phyloP scores from a whole-genome alignment of 75 land plant species.

The Cupressus sempervirens region DNA sequence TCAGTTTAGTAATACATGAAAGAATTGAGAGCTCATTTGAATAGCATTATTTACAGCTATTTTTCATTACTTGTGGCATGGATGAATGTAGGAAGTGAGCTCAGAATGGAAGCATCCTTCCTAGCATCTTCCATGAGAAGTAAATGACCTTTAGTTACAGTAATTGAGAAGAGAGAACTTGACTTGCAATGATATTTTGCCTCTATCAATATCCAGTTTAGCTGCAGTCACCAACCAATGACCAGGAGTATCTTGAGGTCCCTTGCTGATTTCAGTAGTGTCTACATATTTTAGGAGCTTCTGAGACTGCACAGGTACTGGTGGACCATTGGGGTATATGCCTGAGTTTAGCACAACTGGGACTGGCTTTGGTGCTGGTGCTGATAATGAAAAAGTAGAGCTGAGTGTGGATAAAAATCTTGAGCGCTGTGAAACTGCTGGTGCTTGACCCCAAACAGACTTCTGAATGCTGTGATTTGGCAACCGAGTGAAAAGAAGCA shows the following conservation, averaged over 20 bases:
- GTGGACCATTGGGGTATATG: constrained; percentile 75
- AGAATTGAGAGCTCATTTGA: constrained; percentile 10
- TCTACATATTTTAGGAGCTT: constrained; percentile 82
- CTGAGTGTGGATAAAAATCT: constrained; percentile 54
- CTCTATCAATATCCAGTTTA: constrained; percentile 60
- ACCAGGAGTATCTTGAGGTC: constrained; percentile 83
- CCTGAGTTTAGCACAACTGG: constrained; percentile 55
- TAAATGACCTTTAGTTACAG: neutral
- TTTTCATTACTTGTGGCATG: neutral
- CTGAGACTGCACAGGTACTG: constrained; percentile 46
- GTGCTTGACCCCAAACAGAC: constrained; percentile 69
- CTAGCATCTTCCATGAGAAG: constrained; percentile 7
- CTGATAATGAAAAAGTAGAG: constrained; percentile 37
- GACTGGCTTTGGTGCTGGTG: constrained; percentile 22
- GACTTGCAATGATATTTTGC: constrained; percentile 71
- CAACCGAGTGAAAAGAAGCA: constrained; percentile 54
- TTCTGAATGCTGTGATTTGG: constrained; percentile 62
- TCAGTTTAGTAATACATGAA: neutral
- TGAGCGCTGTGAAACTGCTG: constrained; percentile 56
- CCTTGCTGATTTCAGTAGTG: constrained; percentile 60
- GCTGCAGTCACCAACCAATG: constrained; percentile 92
- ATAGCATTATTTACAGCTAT: constrained; percentile 12
- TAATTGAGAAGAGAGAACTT: constrained; percentile 72
- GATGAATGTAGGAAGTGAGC: constrained; percentile 8
- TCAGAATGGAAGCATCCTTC: constrained; percentile 3